These are phyloP conservation scores for Plenodomus lindquistii DNA, from an alignment of 2,329 filamentous ascomycete genomes.

Conservation along the genomic window DNA sequence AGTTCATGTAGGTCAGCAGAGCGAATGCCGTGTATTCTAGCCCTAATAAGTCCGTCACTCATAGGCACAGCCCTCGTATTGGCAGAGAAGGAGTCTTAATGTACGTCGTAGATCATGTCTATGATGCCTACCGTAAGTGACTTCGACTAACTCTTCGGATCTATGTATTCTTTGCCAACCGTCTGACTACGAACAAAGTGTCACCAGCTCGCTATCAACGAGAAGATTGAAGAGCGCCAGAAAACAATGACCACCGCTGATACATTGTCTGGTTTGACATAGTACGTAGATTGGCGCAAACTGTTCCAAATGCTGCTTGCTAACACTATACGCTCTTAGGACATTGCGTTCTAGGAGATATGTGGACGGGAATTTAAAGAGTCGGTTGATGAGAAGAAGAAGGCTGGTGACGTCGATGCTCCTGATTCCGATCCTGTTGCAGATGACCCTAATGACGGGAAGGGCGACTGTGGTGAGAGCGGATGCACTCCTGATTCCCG, in stretches of 20 bases:
- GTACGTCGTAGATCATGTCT: constrained; percentile 1
- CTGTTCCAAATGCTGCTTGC: too few relatives aligned
- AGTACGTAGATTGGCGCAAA: too few relatives aligned
- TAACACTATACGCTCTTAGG: not conserved
- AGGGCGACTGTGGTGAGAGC: constrained; percentile 3
- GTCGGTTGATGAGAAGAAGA: constrained; percentile 1
- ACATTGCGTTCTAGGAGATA: constrained; percentile 6
- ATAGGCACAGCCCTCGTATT: constrained; percentile 4
- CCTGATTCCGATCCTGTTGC: constrained; percentile 5
- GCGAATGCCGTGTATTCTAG: too few relatives aligned
- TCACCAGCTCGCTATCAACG: constrained; percentile 1
- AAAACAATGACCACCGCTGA: constrained; percentile 3
- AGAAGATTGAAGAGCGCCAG: not conserved
- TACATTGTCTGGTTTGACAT: constrained; percentile 6
- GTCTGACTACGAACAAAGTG: not conserved
- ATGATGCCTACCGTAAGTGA: constrained; percentile 3
- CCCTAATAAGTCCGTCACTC: not conserved
- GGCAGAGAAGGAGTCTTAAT: not conserved
- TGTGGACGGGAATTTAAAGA: not conserved
- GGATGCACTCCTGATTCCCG: constrained; percentile 1
- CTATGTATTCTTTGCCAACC: too few relatives aligned
- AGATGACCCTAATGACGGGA: constrained; percentile 1
- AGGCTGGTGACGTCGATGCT: constrained; percentile 3
- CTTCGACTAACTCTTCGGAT: not conserved
- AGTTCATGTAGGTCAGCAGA: constrained; percentile 1